Conservation (phyloP, 306 rosid genomes). For the Acacia acuminata region DNA sequence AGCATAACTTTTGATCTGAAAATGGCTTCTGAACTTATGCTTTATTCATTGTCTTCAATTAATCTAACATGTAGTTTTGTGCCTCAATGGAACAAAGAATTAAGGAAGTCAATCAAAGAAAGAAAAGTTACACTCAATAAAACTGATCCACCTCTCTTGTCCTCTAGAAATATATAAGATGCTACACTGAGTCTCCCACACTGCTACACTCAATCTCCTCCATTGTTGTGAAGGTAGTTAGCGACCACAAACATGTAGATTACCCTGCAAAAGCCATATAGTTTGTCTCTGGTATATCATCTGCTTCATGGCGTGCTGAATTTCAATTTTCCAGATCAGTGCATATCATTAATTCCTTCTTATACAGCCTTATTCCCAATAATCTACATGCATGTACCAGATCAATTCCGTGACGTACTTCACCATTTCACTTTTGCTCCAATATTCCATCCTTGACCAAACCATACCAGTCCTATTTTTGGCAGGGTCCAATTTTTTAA, state of each 20-base stretch:
- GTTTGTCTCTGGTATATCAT: neutral
- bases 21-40: no score
- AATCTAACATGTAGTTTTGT: neutral
- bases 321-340: neutral
- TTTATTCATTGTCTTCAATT: neutral
- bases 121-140: neutral
- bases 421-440: neutral
- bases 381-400: slow-evolving; percentile 81
- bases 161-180: neutral
- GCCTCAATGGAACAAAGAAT: neutral
- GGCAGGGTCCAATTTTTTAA: slow-evolving; percentile 68
- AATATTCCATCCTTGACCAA: neutral
- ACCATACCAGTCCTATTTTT: slow-evolving; percentile 2
- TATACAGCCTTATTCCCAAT: slow-evolving; percentile 46
- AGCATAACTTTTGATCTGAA: neutral
- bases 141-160: neutral
- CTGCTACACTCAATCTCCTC: neutral
- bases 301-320: neutral
- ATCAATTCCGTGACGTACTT: slow-evolving; percentile 65
- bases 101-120: neutral
- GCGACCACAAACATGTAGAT: neutral
- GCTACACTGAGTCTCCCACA: neutral
- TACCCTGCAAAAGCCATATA: neutral
- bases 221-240: neutral
- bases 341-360: neutral